Evolutionary conservation across 2,329 filamentous ascomycete species (phyloP), one percentile per base, ranked within the genome.

Genomic region (Teratosphaeria viscida): DNA sequence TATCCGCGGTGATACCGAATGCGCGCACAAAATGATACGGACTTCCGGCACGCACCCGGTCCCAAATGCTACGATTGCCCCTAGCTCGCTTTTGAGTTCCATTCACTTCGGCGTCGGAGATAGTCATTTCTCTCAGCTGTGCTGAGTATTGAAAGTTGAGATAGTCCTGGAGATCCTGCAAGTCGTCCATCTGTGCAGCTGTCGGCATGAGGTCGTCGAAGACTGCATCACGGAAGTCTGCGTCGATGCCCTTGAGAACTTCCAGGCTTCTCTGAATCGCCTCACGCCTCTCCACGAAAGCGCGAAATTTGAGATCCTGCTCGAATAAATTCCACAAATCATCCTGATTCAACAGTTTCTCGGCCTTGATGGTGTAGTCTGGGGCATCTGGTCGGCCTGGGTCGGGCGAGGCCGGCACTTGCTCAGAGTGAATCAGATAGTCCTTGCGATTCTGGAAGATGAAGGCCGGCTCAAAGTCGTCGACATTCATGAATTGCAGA

Each of bases 381-480:
- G 86, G 85, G 1, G 82, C 85, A 67, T 90, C 85, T 8, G 83
- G 82, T 64, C 92, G 87, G 60, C 86, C 81, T 16, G 82, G 80
- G 63, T 84, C 78, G 74, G 70, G 85, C 72, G 77, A 85, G 6
- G 82, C 81, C 47, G 81, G 77, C n/a, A 81, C 76, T 70, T 89
- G 91, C 65, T 86, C 87, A 27, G 89, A 88, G 69, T 97, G 90
- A 59, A 99, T 95, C 52, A 99, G 82, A 71, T 97, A 99, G 73
- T 99, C 94, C 74, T 96, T 96, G 62, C 94, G 90, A 71, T 99
- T 94, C 73, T 96, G 92, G 74, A 96, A 96, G 66, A 99, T 94
- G 73, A 96, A 99, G 0, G 94, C 92, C 1, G 96, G 91, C 74
- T 99, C 94, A 67, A 92, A 90, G 66, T 95, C 90, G 64, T 97